Conservation (phyloP, 23 red algal species). For the Rhodosorus marinus region DNA sequence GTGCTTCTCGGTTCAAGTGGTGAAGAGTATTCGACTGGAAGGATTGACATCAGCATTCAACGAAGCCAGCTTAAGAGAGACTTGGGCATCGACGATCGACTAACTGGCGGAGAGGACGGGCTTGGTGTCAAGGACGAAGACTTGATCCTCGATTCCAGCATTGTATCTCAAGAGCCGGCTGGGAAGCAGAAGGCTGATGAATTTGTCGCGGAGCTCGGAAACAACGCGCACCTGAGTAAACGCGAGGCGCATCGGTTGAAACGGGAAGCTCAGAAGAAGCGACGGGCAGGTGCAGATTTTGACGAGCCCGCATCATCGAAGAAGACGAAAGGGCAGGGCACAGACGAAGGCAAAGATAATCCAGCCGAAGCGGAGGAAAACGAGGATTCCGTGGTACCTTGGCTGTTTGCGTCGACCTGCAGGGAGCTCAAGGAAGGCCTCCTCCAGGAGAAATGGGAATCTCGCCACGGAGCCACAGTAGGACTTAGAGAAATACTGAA, state of each 20-base stretch:
- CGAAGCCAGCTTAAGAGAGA: conserved; percentile 34
- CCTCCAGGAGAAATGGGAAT: conserved; percentile 54
- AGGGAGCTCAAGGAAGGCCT: conserved; percentile 35
- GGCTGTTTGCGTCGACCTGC: conserved; percentile 42
- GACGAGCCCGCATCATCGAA: neutral
- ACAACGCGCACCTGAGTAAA: conserved; percentile 7
- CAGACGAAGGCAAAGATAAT: conserved; percentile 17
- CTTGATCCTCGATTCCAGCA: no score
- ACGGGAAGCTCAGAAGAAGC: no score
- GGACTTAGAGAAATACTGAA: conserved; percentile 72
- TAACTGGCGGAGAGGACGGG: conserved; percentile 14
- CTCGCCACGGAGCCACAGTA: conserved; percentile 73
- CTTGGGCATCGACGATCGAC: conserved; percentile 33
- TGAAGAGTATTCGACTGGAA: conserved; percentile 33
- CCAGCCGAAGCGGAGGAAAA: conserved; percentile 20
- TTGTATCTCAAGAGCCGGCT: neutral
- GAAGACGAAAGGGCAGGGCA: conserved; percentile 6
- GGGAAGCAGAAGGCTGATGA: neutral
- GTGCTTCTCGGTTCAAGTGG: conserved; percentile 72
- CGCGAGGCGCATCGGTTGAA: conserved; percentile 46
- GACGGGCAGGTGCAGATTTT: neutral
- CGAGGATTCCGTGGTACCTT: neutral
- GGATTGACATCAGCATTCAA: conserved; percentile 40
- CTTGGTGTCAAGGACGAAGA: conserved; percentile 42
- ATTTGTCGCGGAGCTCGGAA: conserved; percentile 20